Evolutionary conservation across 2,329 filamentous ascomycete genomes (phyloP), one percentile per base, ranked within the genome.

Genomic region (Penicillium nordicum): DNA sequence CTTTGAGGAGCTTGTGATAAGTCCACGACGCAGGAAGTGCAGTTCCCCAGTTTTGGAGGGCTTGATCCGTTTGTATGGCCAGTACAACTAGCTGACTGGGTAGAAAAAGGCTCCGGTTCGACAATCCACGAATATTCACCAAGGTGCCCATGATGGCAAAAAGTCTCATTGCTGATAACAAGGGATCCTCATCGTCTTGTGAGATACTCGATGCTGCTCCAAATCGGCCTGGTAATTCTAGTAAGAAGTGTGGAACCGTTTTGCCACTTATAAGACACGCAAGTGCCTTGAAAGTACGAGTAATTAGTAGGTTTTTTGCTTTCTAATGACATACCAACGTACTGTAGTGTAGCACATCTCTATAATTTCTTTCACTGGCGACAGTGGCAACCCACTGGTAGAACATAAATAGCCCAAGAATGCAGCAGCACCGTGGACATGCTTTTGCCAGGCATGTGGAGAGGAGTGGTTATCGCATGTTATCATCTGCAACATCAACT

Each of bases 261-360:
- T 12, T 41, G 7, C 32, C 29, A 27, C 29, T 41, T 12, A 44
- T 40, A 9, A 55, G 44, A 50, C 52, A 55, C 6, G 52, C 52
- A n/a, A 55, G 37, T 10, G 38, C 11, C 52, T 55, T 12, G 3
- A 21, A 34, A 18, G 14, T 10, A 23, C 6, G 21, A 18, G 37
- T 36, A 11, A n/a, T 54, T 16, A 45, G 49, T 40, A 37, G 2
- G 10, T 7, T 21, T 6, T 2, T 25, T 34, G 7, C 8, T 37
- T 2, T 43, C 23, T 10, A 34, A 18, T 34, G 12, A 3, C 16
- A 34, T 44, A 21, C 5, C 23, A 21, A 50, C 52, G 32, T 27
- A 55, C 52, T 16, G 40, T 55, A 5, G 37, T 55, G 23, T 41
- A 55, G 16, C 45, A 42, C 4, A 55, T 50, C 6, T 55, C 52